Base-by-base conservation (phyloP, 768 basidiomycete genomes). In the Fomitopsis pulvina region DNA sequence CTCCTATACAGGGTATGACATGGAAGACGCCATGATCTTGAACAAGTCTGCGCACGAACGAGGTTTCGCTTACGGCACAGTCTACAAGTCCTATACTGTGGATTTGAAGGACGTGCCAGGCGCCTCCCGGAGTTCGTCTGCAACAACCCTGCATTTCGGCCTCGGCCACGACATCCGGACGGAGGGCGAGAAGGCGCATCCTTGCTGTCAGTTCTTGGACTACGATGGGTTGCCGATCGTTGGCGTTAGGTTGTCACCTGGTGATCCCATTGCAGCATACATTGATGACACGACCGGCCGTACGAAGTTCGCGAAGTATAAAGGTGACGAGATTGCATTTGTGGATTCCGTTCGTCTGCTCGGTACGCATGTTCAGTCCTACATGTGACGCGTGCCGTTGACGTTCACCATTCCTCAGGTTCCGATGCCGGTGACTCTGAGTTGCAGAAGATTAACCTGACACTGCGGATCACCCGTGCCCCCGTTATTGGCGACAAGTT, bases 21-120 rank as follows among this genome's bases (percentile, higher is more conserved):
- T 99, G 96, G 96, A 99, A 71, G 96, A 99, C 60, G 96, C 96
- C 57, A 99, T 99, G 96, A 99, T 99, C 58, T 72, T 99, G 45
- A 99, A 99, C 68, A 99, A 99, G 70, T 98, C 94, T 1, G 87
- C 92, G 2, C 93, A 99, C 63, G 96, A 99, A 69, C 86, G 96
- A 27, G 96, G 96, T 0, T 99, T 99, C 64, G 93, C 78, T 1
- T 95, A 98, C 63, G 96, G 96, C 24, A 91, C 93, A 1, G 81
- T 99, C 27, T 98, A 97, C 76, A 98, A 98, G 67, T 85, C 91
- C 3, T 83, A 93, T 62, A 87, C 88, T 34, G 74, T 97, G 50
- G 95, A 98, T 66, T 76, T 99, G 16, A 86, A 87, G 63, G 87
- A 92, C 45, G 71, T 86, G 49, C 76, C 76, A 18, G 87, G 89